Evolutionary conservation across 2,329 filamentous ascomycete genomes (phyloP).

Genomic region (Paraphoma sp.): DNA sequence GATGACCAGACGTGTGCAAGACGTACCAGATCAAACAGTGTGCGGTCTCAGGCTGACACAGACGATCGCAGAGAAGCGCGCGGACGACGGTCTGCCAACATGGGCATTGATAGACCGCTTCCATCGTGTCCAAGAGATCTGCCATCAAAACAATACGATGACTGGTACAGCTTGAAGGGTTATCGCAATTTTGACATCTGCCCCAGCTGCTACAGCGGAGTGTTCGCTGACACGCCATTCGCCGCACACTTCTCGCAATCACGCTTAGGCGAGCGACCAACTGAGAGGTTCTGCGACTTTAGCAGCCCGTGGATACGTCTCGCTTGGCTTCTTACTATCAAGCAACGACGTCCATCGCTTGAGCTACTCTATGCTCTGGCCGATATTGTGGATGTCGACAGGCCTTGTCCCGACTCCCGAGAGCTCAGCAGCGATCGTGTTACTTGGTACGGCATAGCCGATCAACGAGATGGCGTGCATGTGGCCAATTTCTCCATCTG

Average conservation of each 20-base stretch:
- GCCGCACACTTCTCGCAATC: constrained; percentile 70
- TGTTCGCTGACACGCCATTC: constrained; percentile 74
- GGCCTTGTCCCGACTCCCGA: constrained; percentile 65
- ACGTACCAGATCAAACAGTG: constrained; percentile 33
- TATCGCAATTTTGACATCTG: constrained; percentile 80
- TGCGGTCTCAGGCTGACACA: constrained; percentile 30
- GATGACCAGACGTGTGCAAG: constrained; percentile 31
- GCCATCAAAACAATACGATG: constrained; percentile 68
- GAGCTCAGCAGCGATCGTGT: constrained; percentile 58
- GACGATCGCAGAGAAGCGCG: constrained; percentile 31
- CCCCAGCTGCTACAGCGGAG: constrained; percentile 75
- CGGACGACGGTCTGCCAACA: constrained; percentile 8
- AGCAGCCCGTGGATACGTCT: constrained; percentile 83
- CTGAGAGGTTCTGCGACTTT: constrained; percentile 76
- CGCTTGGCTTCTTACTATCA: constrained; percentile 80
- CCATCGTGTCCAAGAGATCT: constrained; percentile 72
- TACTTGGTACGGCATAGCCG: constrained; percentile 77
- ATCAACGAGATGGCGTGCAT: constrained; percentile 68
- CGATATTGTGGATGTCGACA: constrained; percentile 62
- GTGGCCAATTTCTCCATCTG: constrained; percentile 79
- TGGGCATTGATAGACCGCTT: constrained; percentile 33
- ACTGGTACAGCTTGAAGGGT: constrained; percentile 81
- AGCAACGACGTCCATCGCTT: constrained; percentile 70
- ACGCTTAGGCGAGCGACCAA: constrained; percentile 62
- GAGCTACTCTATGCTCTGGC: constrained; percentile 74